Base-by-base conservation (phyloP, 225 moss, liverwort and hornwort species). In the Physcomitrellopsis africana region DNA sequence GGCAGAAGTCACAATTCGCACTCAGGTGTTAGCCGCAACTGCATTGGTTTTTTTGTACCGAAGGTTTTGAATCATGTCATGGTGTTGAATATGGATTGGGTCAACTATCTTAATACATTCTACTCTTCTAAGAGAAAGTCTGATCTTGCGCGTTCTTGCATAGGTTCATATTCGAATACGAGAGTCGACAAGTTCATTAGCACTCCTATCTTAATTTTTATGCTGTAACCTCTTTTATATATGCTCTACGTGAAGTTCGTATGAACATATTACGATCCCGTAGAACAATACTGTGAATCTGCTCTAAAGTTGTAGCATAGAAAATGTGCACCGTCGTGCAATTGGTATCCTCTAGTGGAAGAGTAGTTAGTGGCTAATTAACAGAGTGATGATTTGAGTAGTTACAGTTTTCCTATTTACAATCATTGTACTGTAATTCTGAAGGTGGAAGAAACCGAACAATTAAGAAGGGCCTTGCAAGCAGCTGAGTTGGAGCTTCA, bases 401-500 rank as follows among this genome's bases (percentile, higher is more conserved):
- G 55, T 65, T 13, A 0, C n/a, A 44, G 10, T 59, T 37, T 18
- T 37, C 16, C 51, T 17, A 20, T 76, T 68, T 19, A 49, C 37
- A 48, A 29, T 48, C 14, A 47, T 58, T 37, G 23, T 6, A 58
- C 48, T 75, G 68, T 23, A 64, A 60, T 52, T 41, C 56, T 87
- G 87, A 82, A 92, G 93, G 87, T 91, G 87, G 87, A 91, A 80
- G 93, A 93, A 80, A 87, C 86, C 70, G 93, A 91, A 67, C 89
- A 89, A 54, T 78, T 93, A 70, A 89, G 81, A 79, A 78, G 80
- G 79, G 84, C 89, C 24, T 84, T 93, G 53, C 85, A 85, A 80
- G 93, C 83, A 67, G 86, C 89, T 61, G 91, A 93, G 77, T 89
- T 85, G 91, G 93, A 91, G 83, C 93, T 93, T 61, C 93, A 91